phyloP scores from a whole-genome alignment of 805 yeast genomes.

The Zygosaccharomyces rouxii region DNA sequence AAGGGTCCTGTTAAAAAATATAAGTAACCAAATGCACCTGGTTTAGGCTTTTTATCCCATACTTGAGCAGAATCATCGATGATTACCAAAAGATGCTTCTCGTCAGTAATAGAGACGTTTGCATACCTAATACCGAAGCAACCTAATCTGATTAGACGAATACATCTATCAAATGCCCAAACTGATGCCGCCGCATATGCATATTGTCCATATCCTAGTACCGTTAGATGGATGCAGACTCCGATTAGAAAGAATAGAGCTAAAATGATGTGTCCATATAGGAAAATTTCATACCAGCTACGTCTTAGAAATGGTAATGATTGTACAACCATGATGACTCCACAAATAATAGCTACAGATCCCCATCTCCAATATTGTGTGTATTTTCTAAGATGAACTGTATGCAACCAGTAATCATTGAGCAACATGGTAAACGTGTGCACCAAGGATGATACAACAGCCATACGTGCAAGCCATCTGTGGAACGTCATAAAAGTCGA shows the following conservation, averaged over 20 bases:
- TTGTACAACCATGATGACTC: slow-evolving; percentile 5
- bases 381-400: slow-evolving; percentile 35
- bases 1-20: slow-evolving; percentile 39
- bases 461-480: slow-evolving; percentile 10
- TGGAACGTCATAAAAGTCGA: slow-evolving; percentile 8
- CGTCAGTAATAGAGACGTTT: slow-evolving; percentile 25
- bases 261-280: slow-evolving; percentile 4
- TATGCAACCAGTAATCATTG: slow-evolving; percentile 32
- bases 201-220: slow-evolving; percentile 1
- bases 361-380: slow-evolving; percentile 10
- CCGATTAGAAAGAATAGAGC: slow-evolving; percentile 8
- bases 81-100: slow-evolving; percentile 38
- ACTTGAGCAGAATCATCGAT: slow-evolving; percentile 9
- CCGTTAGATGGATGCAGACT: slow-evolving; percentile 2
- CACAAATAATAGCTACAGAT: slow-evolving; percentile 9
- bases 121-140: slow-evolving; percentile 41
- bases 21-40: slow-evolving; percentile 54
- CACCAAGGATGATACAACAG: slow-evolving; percentile 1
- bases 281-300: slow-evolving; percentile 6
- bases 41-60: slow-evolving; percentile 39
- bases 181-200: slow-evolving; percentile 45
- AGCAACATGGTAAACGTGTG: background rate
- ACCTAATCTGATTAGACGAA: slow-evolving; percentile 45
- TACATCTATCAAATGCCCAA: slow-evolving; percentile 55
- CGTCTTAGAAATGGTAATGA: slow-evolving; percentile 1